Evolutionary conservation across 2,329 filamentous ascomycete genomes (phyloP), one percentile per base, ranked within the genome.

Genomic region (Aspergillus sojae): DNA sequence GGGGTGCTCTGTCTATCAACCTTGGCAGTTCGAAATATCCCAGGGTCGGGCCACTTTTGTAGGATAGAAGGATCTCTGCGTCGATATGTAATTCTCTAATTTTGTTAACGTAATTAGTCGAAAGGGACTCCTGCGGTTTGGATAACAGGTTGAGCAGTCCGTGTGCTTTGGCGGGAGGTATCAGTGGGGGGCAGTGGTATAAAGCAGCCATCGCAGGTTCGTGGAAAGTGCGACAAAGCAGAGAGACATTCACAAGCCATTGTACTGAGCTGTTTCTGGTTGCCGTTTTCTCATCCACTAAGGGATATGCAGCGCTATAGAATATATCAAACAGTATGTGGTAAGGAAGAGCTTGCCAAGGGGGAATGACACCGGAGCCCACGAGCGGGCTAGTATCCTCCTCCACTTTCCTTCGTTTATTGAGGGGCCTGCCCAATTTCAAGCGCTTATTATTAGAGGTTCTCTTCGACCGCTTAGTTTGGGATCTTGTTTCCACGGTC

Each of bases 151-250:
- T 72, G 19, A 85, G 71, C 23, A 87, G 74, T 45, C 79, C 75
- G 65, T 82, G 82, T 14, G 80, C 80, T 65, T 84, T 83, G 39
- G 78, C 75, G 41, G 82, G 77, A 1, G 84, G 82, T 63, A 85
- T 82, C 52, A 95, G 80, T 1, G 88, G 88, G 10, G 91, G 91
- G 5, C 83, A 86, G 54, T 85, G 82, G 74, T 95, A 95, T 5
- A 96, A 81, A 1, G 87, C 89, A 5, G 88, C 88, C 57, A 95
- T 77, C 1, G 91, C 91, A 5, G 92, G 90, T 70, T 93, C 91
- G 0, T 86, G 80, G 62, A 94, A 92, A 2, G 83, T 76, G 57
- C 82, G 85, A 68, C 89, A 94, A 19, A 88, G 79, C 2, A 84
- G 82, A 41, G 90, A 87, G 52, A 86, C 80, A n/a, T 82, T 81